Evolutionary conservation across 495 filamentous ascomycete genomes (phyloP), one percentile per base, ranked within the genome.

Genomic region (Penicilliopsis zonata): DNA sequence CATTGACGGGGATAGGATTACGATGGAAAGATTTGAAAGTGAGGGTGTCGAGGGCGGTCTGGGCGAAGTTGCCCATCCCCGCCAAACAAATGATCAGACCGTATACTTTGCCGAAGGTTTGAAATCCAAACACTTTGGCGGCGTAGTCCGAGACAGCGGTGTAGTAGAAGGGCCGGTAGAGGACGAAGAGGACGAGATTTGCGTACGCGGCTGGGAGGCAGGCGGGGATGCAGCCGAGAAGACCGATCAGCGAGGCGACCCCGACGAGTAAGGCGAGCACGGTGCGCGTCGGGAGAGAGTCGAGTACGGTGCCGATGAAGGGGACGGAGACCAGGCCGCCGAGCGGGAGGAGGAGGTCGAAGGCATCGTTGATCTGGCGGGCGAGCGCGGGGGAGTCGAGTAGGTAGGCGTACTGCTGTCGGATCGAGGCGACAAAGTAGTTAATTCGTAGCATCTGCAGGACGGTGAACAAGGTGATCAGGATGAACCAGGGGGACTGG

Each of bases 71-170:
- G 30, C 87, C 67, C 8, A 98, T 44, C 4, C 90, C 90, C 2
- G 86, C 77, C 3, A 90, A 50, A 47, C 85, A 94, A 37, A 95
- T 95, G 34, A 94, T 78, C 5, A 86, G 67, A n/a, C 90, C 90
- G 50, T 96, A 95, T 16, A 98, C 84, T 35, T 82, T 94, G 16
- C 88, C 88, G 41, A 95, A 96, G 0, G 87, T 94, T 38, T 74
- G 75, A 58, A 94, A 94, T 5, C 90, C 88, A 52, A 98, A 98
- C 19, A 98, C 88, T 56, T 95, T 95, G 18, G 86, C 87, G 26
- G 76, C 64, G 53, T 93, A 95, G 59, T 98, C 90, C 6, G 64
- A 70, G 1, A 70, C 63, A 2, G 65, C 51, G 9, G 65, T 70
- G 33, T 70, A 70, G 32, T 70, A 72, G 33, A 72, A 62, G 0